These are phyloP conservation scores for Blepharisma stoltei DNA, from an alignment of 73 alveolate species.

Conservation along the genomic window DNA sequence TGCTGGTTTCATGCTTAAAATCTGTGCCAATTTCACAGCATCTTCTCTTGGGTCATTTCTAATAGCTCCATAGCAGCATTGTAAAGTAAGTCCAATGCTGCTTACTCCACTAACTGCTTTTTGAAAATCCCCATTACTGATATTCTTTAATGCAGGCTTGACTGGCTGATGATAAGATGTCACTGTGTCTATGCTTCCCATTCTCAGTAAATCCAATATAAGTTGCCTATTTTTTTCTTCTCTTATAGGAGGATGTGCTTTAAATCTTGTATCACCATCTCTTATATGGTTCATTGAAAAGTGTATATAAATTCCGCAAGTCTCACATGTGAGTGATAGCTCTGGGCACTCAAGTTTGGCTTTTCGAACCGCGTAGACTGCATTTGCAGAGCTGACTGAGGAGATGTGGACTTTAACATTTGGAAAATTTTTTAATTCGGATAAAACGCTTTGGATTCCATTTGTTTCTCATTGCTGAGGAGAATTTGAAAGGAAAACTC, in stretches of 20 bases:
- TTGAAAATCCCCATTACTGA: conserved; percentile 31
- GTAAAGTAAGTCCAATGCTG: conserved; percentile 33
- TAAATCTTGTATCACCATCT: conserved; percentile 23
- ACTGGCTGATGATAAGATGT: conserved; percentile 30
- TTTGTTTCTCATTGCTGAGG: too few species aligned
- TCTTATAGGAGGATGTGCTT: conserved; percentile 33
- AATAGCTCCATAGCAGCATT: conserved; percentile 12
- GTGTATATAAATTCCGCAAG: too few species aligned
- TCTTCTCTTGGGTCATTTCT: conserved; percentile 2
- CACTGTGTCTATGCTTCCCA: conserved; percentile 30
- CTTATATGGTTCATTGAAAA: too few species aligned
- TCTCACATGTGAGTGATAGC: too few species aligned
- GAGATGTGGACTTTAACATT: too few species aligned
- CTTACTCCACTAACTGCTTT: conserved; percentile 36
- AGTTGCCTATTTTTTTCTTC: conserved; percentile 26
- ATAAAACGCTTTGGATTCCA: too few species aligned
- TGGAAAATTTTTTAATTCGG: too few species aligned
- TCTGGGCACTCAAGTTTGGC: too few species aligned
- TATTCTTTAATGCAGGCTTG: conserved; percentile 1
- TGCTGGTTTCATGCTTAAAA: conserved; percentile 37
- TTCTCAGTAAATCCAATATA: conserved; percentile 22
- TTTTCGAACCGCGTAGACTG: too few species aligned
- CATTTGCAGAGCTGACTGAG: too few species aligned
- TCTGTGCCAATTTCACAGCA: neutral
- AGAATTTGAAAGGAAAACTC: too few species aligned